Percentiles rank a stretch among this genome's conserved stretches.
phyloP scores from a whole-genome alignment of 1,284 basidiomycete species.

The Sporisorium graminicola region DNA sequence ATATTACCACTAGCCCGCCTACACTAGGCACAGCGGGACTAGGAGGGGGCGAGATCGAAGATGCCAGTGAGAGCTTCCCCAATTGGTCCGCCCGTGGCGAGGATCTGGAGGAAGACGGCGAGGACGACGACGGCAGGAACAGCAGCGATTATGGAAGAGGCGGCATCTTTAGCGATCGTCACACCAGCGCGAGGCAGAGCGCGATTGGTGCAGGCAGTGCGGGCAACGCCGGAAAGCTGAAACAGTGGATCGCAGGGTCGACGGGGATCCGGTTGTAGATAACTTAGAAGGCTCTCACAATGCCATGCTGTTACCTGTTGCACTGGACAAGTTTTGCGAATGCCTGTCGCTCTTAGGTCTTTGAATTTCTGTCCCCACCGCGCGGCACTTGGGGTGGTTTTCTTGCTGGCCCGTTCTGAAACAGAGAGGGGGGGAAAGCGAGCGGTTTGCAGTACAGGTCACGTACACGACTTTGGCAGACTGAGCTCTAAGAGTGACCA shows the following conservation, averaged over 20 bases:
- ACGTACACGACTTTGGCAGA: too few species aligned
- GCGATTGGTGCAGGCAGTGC: background rate
- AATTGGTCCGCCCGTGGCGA: slow-evolving; percentile 7
- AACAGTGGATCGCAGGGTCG: slow-evolving; percentile 13
- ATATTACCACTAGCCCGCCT: slow-evolving; percentile 1
- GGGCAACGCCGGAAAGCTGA: slow-evolving; percentile 6
- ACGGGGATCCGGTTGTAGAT: slow-evolving; percentile 24
- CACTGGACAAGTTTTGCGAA: too few species aligned
- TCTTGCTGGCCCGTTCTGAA: too few species aligned
- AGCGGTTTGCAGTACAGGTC: too few species aligned
- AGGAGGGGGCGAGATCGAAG: background rate
- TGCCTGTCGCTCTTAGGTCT: too few species aligned
- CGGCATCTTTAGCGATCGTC: slow-evolving; percentile 32
- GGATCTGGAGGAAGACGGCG: slow-evolving; percentile 1
- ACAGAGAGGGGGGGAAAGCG: too few species aligned
- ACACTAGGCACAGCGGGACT: too few species aligned
- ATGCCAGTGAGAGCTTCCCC: slow-evolving; percentile 27
- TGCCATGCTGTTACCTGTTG: too few species aligned
- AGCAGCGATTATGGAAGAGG: slow-evolving; percentile 8
- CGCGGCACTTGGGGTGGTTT: too few species aligned
- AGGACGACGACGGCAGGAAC: slow-evolving; percentile 6
- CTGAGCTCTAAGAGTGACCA: too few species aligned
- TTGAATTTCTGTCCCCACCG: too few species aligned
- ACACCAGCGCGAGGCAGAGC: background rate
- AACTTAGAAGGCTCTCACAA: too few species aligned